phyloP scores from a whole-genome alignment of 1,139 yeast genomes.

The Debaryomycetaceae sp. region DNA sequence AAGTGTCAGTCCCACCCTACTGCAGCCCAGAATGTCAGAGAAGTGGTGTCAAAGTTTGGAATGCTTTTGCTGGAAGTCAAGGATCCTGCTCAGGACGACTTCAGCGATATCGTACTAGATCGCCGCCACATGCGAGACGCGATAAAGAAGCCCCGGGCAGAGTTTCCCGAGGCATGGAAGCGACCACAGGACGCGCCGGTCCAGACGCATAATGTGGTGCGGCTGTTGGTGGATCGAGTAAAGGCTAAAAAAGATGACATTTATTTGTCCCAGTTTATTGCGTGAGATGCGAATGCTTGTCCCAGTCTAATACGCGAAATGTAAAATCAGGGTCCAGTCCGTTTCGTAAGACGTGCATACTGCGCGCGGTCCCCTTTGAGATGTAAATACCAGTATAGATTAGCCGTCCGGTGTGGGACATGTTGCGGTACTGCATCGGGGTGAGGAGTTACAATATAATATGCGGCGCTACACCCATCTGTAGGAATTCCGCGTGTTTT shows the following conservation, averaged over 20 bases:
- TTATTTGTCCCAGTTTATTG: conserved; percentile 15
- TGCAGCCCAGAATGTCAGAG: conserved; percentile 79
- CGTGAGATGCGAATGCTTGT: too few species aligned
- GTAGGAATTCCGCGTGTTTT: too few species aligned
- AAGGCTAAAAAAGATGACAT: conserved; percentile 22
- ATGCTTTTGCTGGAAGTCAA: conserved; percentile 57
- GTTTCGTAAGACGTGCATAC: too few species aligned
- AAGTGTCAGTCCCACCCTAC: conserved; percentile 55
- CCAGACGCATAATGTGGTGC: conserved; percentile 19
- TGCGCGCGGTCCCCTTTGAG: too few species aligned
- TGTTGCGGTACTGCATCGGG: too few species aligned
- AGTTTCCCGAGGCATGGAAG: conserved; percentile 79
- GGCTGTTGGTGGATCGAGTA: conserved; percentile 24
- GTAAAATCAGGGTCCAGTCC: too few species aligned
- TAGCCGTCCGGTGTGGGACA: too few species aligned
- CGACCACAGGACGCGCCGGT: conserved; percentile 62
- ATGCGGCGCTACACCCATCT: too few species aligned
- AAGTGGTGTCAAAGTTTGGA: conserved; percentile 53
- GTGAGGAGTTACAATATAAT: too few species aligned
- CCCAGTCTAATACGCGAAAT: too few species aligned
- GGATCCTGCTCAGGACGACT: conserved; percentile 45
- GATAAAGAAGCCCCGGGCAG: conserved; percentile 24
- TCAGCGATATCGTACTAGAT: conserved; percentile 74
- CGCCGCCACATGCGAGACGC: conserved; percentile 51
- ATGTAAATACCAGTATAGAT: too few species aligned